Percentiles rank a stretch among this genome's conserved stretches.
Evolutionary conservation across 2,329 filamentous ascomycete species (phyloP).

Genomic region (Drechslerella coelobrocha): DNA sequence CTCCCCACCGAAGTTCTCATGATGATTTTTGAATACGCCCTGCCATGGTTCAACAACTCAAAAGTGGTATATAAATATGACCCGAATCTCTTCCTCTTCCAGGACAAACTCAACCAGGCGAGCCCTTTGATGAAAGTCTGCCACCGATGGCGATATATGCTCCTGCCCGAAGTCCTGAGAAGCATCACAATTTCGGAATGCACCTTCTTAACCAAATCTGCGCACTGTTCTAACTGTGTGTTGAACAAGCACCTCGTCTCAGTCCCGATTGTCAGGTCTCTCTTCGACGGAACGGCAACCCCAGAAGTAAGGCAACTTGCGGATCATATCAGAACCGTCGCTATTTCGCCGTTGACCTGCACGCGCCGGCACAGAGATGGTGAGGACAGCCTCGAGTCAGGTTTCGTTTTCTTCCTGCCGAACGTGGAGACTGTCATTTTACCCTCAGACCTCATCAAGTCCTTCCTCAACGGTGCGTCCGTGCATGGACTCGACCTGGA

Average conservation of each 20-base stretch:
- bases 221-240: conserved; percentile 15
- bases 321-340: conserved; percentile 18
- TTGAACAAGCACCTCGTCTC: conserved; percentile 15
- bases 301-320: conserved; percentile 13
- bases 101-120: conserved; percentile 3
- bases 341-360: conserved; percentile 14
- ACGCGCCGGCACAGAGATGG: conserved; percentile 14
- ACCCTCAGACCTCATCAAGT: conserved; percentile 15
- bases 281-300: conserved; percentile 31
- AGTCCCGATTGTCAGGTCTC: conserved; percentile 20
- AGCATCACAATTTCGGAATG: conserved; percentile 33
- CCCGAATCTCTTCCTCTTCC: not conserved
- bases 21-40: conserved; percentile 23
- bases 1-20: conserved; percentile 17
- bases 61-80: not conserved
- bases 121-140: conserved; percentile 21
- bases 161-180: conserved; percentile 25
- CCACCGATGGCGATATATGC: conserved; percentile 21
- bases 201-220: conserved; percentile 35
- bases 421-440: conserved; percentile 23
- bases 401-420: conserved; percentile 33
- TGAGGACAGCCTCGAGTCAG: conserved; percentile 30
- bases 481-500: conserved; percentile 21
- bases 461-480: conserved; percentile 24
- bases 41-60: conserved; percentile 2